Evolutionary conservation across 2,329 filamentous ascomycete genomes (phyloP).

Genomic region (Corynespora cassiicola): DNA sequence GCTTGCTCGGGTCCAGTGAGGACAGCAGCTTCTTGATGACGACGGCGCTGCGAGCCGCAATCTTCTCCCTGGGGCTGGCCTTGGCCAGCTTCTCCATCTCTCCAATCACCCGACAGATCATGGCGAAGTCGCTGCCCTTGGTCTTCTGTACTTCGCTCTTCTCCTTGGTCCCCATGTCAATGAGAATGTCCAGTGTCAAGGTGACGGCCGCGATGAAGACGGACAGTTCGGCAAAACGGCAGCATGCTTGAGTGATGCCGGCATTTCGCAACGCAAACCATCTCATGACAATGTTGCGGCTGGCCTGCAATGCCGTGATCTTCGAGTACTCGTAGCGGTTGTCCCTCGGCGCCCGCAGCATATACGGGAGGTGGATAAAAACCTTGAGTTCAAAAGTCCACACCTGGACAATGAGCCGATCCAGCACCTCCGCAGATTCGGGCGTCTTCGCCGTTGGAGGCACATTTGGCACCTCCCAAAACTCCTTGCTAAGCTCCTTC

Average conservation of each 20-base stretch:
- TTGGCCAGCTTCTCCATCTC: slow-evolving; percentile 44
- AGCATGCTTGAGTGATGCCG: slow-evolving; percentile 42
- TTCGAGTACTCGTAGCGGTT: slow-evolving; percentile 42
- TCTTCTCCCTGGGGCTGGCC: slow-evolving; percentile 38
- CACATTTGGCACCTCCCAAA: slow-evolving; percentile 45
- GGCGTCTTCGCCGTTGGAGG: slow-evolving; percentile 38
- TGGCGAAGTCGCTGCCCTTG: slow-evolving; percentile 43
- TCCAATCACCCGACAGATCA: slow-evolving; percentile 41
- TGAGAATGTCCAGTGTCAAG: slow-evolving; percentile 42
- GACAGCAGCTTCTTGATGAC: slow-evolving; percentile 43
- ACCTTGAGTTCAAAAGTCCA: slow-evolving; percentile 46
- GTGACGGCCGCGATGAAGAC: slow-evolving; percentile 45
- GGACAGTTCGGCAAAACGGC: slow-evolving; percentile 37
- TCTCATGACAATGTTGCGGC: slow-evolving; percentile 43
- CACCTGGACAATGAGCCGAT: slow-evolving; percentile 40
- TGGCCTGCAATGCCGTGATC: slow-evolving; percentile 40
- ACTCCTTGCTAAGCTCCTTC: slow-evolving; percentile 37
- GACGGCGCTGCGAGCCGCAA: slow-evolving; percentile 36
- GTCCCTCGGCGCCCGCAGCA: slow-evolving; percentile 37
- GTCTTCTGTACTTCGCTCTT: slow-evolving; percentile 39
- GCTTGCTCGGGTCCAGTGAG: slow-evolving; percentile 36
- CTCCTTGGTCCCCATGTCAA: slow-evolving; percentile 41
- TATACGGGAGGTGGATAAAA: slow-evolving; percentile 42
- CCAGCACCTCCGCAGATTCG: slow-evolving; percentile 32
- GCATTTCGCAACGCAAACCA: slow-evolving; percentile 46